Conservation (phyloP, 2,329 filamentous ascomycete genomes). For the Colletotrichum sublineola region DNA sequence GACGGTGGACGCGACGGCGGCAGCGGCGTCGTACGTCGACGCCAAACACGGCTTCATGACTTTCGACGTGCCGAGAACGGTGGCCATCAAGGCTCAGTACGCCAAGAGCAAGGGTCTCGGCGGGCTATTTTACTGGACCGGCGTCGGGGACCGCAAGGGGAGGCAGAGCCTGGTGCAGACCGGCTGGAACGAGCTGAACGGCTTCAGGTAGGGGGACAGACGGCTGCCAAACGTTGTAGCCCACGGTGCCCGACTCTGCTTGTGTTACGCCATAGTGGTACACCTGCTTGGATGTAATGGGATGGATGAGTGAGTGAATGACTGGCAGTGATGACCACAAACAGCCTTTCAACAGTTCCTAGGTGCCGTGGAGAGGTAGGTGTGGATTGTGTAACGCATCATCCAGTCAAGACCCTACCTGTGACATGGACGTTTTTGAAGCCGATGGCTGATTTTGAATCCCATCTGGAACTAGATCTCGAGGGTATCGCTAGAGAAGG, state of each 20-base stretch:
- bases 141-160: slow-evolving; percentile 68
- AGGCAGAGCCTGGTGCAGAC: slow-evolving; percentile 70
- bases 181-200: slow-evolving; percentile 65
- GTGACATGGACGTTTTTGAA: background rate
- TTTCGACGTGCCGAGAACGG: slow-evolving; percentile 73
- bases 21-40: slow-evolving; percentile 70
- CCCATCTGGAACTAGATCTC: background rate
- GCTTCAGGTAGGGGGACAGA: background rate
- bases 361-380: background rate
- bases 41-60: slow-evolving; percentile 67
- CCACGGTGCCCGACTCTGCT: background rate
- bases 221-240: background rate
- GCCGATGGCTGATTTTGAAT: background rate
- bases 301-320: background rate
- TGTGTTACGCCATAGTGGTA: background rate
- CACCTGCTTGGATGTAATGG: background rate
- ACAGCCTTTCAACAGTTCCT: background rate
- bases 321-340: background rate
- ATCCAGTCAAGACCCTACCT: background rate
- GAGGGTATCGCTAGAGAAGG: background rate
- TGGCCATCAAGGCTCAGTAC: slow-evolving; percentile 72
- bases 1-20: slow-evolving; percentile 63
- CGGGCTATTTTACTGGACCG: slow-evolving; percentile 79
- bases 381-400: background rate
- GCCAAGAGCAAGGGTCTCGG: slow-evolving; percentile 67